Percentiles rank a stretch among this genome's conserved stretches.
phyloP scores from a whole-genome alignment of 208 protist species.

The Acanthamoeba sp. region DNA sequence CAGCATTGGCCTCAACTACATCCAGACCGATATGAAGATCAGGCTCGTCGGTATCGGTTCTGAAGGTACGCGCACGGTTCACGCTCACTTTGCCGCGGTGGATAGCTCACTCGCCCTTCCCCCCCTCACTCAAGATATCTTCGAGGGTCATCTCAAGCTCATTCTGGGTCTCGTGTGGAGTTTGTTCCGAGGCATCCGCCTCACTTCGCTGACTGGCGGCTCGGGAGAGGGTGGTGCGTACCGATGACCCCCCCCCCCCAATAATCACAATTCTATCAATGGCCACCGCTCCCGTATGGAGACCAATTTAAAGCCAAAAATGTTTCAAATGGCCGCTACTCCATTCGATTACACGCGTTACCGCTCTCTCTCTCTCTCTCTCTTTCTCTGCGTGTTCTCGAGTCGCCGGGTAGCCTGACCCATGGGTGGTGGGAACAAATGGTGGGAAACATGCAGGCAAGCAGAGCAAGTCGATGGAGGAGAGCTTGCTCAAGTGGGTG shows the following conservation, averaged over 20 bases:
- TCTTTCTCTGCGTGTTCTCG: not conserved
- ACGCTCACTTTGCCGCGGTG: not conserved
- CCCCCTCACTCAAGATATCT: not conserved
- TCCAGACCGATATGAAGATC: slow-evolving; percentile 63
- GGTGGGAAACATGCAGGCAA: too few species aligned
- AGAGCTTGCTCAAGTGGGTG: slow-evolving; percentile 70
- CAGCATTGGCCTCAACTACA: slow-evolving; percentile 67
- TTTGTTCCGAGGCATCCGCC: slow-evolving; percentile 58
- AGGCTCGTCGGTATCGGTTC: slow-evolving; percentile 63
- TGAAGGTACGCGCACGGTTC: not conserved
- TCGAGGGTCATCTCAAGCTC: slow-evolving; percentile 51
- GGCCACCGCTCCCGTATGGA: too few species aligned
- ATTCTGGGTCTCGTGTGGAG: slow-evolving; percentile 68
- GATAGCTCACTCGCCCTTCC: not conserved
- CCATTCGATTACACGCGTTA: not conserved
- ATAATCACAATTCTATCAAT: too few species aligned
- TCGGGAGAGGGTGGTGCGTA: not conserved
- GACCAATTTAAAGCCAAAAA: too few species aligned
- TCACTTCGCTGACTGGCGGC: not conserved
- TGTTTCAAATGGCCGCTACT: too few species aligned
- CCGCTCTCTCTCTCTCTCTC: not conserved
- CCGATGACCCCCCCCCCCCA: not conserved
- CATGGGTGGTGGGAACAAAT: too few species aligned
- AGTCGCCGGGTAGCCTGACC: too few species aligned
- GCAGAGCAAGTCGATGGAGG: slow-evolving; percentile 46